Percentiles rank a stretch among this genome's conserved stretches.
phyloP scores from a whole-genome alignment of 225 moss, liverwort and hornwort species.

The Polytrichum commune region DNA sequence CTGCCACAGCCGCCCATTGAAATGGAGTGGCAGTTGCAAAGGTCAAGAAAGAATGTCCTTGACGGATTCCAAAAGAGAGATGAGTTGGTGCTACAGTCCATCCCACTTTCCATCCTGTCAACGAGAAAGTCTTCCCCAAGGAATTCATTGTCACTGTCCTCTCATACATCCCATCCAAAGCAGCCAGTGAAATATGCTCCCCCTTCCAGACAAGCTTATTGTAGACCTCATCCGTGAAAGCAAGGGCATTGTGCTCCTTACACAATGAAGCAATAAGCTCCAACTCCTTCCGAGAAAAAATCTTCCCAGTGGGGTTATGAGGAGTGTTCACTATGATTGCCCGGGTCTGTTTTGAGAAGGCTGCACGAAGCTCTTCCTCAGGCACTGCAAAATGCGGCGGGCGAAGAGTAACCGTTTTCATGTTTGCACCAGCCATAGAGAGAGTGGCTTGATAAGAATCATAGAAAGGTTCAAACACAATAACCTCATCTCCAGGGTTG shows the following conservation, averaged over 20 bases:
- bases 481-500: conserved; percentile 88
- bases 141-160: conserved; percentile 95
- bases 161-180: conserved; percentile 93
- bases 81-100: conserved; percentile 97
- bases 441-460: conserved; percentile 95
- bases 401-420: conserved; percentile 82
- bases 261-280: conserved; percentile 84
- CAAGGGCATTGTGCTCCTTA: conserved; percentile 75
- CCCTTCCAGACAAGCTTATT: conserved; percentile 91
- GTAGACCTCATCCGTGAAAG: conserved; percentile 91
- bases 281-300: conserved; percentile 76
- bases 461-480: conserved; percentile 91
- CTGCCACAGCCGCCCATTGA: conserved; percentile 86
- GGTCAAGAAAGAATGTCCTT: conserved; percentile 86
- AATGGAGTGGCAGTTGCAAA: conserved; percentile 88
- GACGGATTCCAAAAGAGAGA: conserved; percentile 71
- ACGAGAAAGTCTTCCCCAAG: conserved; percentile 90
- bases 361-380: conserved; percentile 78
- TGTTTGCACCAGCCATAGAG: conserved; percentile 79
- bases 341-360: conserved; percentile 72
- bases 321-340: conserved; percentile 95
- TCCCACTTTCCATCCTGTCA: conserved; percentile 97
- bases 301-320: conserved; percentile 95
- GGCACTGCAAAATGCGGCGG: conserved; percentile 84
- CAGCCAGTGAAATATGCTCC: conserved; percentile 80